Evolutionary conservation across 805 yeast species (phyloP), one percentile per base, ranked within the genome.

Genomic region (Sungouiella thailandica): DNA sequence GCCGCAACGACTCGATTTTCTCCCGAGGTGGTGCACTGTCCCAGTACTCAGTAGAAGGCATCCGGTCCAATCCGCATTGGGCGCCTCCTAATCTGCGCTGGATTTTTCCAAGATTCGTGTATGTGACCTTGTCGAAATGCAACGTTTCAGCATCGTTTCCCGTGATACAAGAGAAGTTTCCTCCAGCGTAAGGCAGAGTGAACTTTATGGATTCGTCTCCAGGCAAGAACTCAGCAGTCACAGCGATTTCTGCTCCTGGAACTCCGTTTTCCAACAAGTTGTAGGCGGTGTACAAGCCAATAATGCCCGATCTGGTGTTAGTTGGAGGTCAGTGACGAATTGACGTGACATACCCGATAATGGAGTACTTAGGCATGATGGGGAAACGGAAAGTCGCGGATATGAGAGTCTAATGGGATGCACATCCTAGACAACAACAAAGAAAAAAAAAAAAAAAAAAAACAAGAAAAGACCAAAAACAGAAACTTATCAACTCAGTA

Each of bases 251-350:
- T 1, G 52, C 35, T 1, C 72, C 65, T 0, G 51, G 36, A 7
- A 68, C 58, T 2, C 65, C 63, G 11, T 64, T 57, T 16, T 68
- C 65, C 23, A 75, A 42, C 11, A 89, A 60, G 29, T 83, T 78
- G 42, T 81, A 74, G 0, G 88, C 88, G 1, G 97, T 83, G 57
- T 90, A 93, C 52, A 93, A 87, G 1, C 96, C 97, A 19, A 44
- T 44, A 23, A 44, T 34, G 10, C 49, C 49, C 18, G 45, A 43
- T 7, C 49, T 43, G 24, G 7, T 16, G 4, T 41, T 44, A 37
- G 42, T 46, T 31, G 4, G 28, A 15, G 5, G 7, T 5, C 10
- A 8, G 7, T 26, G 6, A 9, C 17, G 19, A 16, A 11, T 5
- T 15, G 5, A 4, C 5, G 11, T 9, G 4, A 28, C 31, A 18